Evolutionary conservation across 306 rosid genomes (phyloP), one percentile per base, ranked within the genome.

Genomic region (Cicer arietinum): DNA sequence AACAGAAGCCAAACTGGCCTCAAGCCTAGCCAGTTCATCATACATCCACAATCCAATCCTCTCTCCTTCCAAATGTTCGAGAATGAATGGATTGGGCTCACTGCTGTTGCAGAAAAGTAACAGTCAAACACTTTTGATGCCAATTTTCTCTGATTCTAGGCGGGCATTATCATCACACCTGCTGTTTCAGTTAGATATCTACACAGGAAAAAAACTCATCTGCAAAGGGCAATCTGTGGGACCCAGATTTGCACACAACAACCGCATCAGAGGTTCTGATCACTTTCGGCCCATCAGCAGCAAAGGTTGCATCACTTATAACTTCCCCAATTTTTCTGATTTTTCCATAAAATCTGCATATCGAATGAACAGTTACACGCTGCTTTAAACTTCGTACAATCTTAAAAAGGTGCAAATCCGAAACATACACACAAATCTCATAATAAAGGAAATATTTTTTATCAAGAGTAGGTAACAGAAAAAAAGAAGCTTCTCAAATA

Each of bases 131-230:
- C 64, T 70, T 60, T 60, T 77, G 68, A 62, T 71, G 74, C 89
- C 93, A 83, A 58, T 79, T 85, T 85, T 76, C 85, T 77, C 73
- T 11, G 80, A 82, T 83, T 77, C 91, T 87, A 81, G 57, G 88
- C 86, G 84, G 89, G 20, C 44, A 60, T 84, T 84, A 84, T 73
- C 80, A 76, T 82, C 84, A 88, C 81, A 71, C 83, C 76, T 69
- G 83, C 61, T 84, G 86, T 81, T 85, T 88, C 85, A 77, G 96
- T 92, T 90, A 92, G 96, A 90, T 92, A 92, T 90, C 96, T 92
- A 92, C 96, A 92, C 84, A 86, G 90, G 84, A 78, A 64, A 59
- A 66, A 83, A 87, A 84, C 89, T 82, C 70, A 80, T 80, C 90
- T 84, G 87, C 86, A 71, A 75, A 77, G 78, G 89, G 79, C 85